Base-by-base conservation (phyloP, 805 yeast species). In the Spathaspora hagerdaliae region DNA sequence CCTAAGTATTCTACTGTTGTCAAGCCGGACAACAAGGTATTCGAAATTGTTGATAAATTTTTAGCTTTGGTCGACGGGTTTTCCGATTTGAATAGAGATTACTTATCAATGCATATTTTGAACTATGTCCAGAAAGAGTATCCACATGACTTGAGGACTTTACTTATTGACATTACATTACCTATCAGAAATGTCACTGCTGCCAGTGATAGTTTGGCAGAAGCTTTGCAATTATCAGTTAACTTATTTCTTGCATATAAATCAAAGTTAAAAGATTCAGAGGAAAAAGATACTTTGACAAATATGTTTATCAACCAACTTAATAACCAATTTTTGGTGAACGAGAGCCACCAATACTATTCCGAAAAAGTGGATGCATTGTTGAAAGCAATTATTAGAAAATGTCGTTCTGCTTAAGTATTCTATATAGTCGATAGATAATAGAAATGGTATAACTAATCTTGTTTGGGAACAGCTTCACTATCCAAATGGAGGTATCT, bases 241-340 rank as follows among this genome's bases (percentile, higher is more conserved):
- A 86, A 84, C 58, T 81, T 82, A 57, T 87, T 79, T 59, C 69
- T 79, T 51, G 84, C 88, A 7, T 82, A 80, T 58, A 73, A 76
- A 50, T 53, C 60, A 51, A 82, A 75, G 57, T 47, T 65, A n/a
- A 53, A 50, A 38, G 36, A 35, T 10, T 19, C 35, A 11, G 7
- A 31, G 13, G 51, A 63, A 42, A 64, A 65, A 39, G 60, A 57
- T 12, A 53, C 59, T 26, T 56, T 81, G 39, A 71, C 65, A 4
- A 48, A 51, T 10, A 42, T 48, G 29, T 71, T 52, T 49, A 56
- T 62, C 12, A 53, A 53, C 7, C 56, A 57, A 38, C 53, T 68
- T 44, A 53, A 52, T 39, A 55, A 61, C 33, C 58, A 54, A 31
- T 67, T 58, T 45, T 54, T 67, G 50, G 15, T 27, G 8, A 8